phyloP scores from a whole-genome alignment of 1,284 basidiomycete genomes.

The Kwoniella shivajii region DNA sequence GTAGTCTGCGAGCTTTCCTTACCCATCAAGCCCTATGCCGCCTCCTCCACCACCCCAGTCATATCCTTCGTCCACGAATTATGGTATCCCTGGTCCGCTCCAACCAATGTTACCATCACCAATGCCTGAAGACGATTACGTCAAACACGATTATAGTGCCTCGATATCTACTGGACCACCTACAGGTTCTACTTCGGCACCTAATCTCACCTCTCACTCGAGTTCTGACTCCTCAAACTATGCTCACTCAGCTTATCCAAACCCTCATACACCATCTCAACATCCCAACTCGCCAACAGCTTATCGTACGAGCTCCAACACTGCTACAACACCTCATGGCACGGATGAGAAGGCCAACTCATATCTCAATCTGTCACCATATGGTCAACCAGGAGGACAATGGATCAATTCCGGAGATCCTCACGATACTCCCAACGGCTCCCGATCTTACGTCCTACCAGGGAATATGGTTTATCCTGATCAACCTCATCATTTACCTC shows the following conservation, averaged over 20 bases:
- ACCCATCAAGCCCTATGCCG: slow-evolving; percentile 11
- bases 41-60: slow-evolving; percentile 15
- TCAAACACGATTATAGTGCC: slow-evolving; percentile 12
- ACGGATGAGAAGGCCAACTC: slow-evolving; percentile 13
- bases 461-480: slow-evolving; percentile 9
- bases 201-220: slow-evolving; percentile 24
- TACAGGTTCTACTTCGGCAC: slow-evolving; percentile 16
- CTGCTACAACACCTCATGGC: slow-evolving; percentile 3
- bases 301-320: slow-evolving; percentile 2
- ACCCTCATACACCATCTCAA: slow-evolving; percentile 6
- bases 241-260: slow-evolving; percentile 13
- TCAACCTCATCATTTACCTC: slow-evolving; percentile 28
- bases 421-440: not conserved
- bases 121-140: slow-evolving; percentile 12
- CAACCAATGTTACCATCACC: slow-evolving; percentile 17
- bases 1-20: slow-evolving; percentile 34
- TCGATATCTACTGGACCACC: slow-evolving; percentile 9
- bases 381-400: slow-evolving; percentile 6
- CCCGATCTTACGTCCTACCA: slow-evolving; percentile 6
- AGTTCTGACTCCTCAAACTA: slow-evolving; percentile 23
- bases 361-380: slow-evolving; percentile 15
- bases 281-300: slow-evolving; percentile 10
- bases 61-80: slow-evolving; percentile 5
- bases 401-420: slow-evolving; percentile 11
- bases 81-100: slow-evolving; percentile 14